Conservation (phyloP, 2,329 filamentous ascomycete species). For the Hysterium pulicare region DNA sequence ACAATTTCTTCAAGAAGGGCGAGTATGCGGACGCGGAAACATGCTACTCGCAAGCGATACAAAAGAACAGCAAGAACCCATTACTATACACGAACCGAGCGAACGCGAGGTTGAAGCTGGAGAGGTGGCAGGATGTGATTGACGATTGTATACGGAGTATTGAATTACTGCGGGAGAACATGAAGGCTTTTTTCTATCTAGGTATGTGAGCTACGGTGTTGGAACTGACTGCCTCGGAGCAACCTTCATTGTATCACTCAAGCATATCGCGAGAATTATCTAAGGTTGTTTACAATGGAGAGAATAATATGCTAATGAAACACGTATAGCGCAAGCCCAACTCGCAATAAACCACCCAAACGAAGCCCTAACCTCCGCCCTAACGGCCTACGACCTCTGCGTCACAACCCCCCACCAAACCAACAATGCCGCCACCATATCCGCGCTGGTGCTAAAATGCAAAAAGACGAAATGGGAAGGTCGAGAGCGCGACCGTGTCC, state of each 20-base stretch:
- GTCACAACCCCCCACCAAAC: conserved; percentile 55
- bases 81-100: conserved; percentile 87
- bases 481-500: conserved; percentile 60
- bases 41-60: conserved; percentile 74
- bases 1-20: conserved; percentile 61
- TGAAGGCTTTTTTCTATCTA: conserved; percentile 83
- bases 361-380: conserved; percentile 67
- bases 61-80: conserved; percentile 72
- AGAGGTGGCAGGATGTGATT: conserved; percentile 70
- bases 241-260: too few relatives aligned
- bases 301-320: too few relatives aligned
- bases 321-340: conserved; percentile 68
- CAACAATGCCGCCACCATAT: conserved; percentile 67
- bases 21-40: conserved; percentile 65
- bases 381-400: conserved; percentile 70
- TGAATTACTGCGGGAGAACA: conserved; percentile 59
- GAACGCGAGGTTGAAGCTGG: conserved; percentile 73
- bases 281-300: too few relatives aligned
- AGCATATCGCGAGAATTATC: too few relatives aligned
- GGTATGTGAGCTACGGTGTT: conserved; percentile 34
- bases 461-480: conserved; percentile 86
- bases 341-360: conserved; percentile 69
- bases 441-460: conserved; percentile 69
- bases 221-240: too few relatives aligned
- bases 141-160: conserved; percentile 75